Evolutionary conservation across 495 filamentous ascomycete species (phyloP).

Genomic region (Penicillium bialowiezense): DNA sequence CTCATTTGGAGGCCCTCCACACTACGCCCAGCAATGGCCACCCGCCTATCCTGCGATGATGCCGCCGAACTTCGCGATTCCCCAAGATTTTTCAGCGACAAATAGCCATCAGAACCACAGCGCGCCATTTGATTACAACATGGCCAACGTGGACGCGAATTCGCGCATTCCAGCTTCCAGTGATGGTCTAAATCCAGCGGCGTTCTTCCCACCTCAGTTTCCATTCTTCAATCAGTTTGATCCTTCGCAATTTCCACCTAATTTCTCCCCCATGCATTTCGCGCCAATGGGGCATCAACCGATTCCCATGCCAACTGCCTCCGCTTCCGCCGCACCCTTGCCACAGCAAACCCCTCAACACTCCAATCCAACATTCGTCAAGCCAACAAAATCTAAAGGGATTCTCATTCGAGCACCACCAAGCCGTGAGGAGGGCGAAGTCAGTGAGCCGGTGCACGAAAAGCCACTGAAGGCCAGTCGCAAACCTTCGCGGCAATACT

Average conservation of each 20-base stretch:
- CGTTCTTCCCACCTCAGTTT: conserved; percentile 32
- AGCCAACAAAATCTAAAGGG: too few relatives aligned
- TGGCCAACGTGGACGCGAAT: conserved; percentile 27
- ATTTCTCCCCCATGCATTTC: conserved; percentile 27
- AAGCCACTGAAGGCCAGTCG: conserved; percentile 16
- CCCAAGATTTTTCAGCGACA: conserved; percentile 11
- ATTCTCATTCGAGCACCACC: conserved; percentile 8
- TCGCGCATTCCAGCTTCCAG: conserved; percentile 24
- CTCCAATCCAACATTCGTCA: too few relatives aligned
- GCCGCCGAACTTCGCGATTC: conserved; percentile 21
- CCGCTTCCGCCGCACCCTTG: conserved; percentile 9
- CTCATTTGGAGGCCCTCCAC: conserved; percentile 43
- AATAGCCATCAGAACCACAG: conserved; percentile 4
- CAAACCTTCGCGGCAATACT: neutral
- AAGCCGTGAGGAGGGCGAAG: conserved; percentile 67
- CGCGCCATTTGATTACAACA: conserved; percentile 20
- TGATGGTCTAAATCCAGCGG: conserved; percentile 14
- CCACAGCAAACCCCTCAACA: neutral
- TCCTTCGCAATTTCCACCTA: conserved; percentile 23
- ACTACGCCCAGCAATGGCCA: conserved; percentile 35
- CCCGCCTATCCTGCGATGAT: conserved; percentile 23
- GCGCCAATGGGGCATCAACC: conserved; percentile 22
- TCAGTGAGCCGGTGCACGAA: conserved; percentile 64
- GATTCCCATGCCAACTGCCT: conserved; percentile 21
- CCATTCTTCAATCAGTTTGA: conserved; percentile 29